Evolutionary conservation across 2,329 filamentous ascomycete species (phyloP).

Genomic region (Talaromyces sp.): DNA sequence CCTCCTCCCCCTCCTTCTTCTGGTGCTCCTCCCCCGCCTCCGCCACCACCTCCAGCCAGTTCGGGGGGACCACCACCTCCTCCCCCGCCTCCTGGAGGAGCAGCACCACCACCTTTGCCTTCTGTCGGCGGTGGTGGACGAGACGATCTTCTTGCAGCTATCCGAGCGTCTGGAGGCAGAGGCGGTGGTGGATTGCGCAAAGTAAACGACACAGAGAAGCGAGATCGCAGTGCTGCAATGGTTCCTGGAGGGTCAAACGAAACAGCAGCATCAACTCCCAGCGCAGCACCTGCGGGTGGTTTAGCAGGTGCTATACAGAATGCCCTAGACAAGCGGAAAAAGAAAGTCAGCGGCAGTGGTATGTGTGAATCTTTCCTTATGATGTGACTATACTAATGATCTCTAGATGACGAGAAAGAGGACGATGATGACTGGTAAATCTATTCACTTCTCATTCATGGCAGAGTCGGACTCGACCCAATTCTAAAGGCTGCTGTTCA

Average conservation of each 20-base stretch:
- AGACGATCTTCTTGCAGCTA: conserved; percentile 49
- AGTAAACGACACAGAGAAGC: conserved; percentile 48
- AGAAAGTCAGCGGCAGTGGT: conserved; percentile 95
- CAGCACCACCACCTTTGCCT: conserved; percentile 49
- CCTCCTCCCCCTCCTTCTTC: conserved; percentile 64
- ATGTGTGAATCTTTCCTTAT: conserved; percentile 48
- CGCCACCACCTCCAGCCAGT: conserved; percentile 39
- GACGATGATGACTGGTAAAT: conserved; percentile 22
- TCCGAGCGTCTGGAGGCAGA: conserved; percentile 45
- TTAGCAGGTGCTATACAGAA: conserved; percentile 82
- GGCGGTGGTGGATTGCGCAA: conserved; percentile 46
- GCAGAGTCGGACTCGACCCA: background rate
- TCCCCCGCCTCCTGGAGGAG: conserved; percentile 40
- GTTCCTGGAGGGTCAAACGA: conserved; percentile 54
- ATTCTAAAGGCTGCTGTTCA: background rate
- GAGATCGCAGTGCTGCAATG: conserved; percentile 46
- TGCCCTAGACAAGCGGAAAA: conserved; percentile 77
- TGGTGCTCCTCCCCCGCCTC: conserved; percentile 36
- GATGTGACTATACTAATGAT: conserved; percentile 27
- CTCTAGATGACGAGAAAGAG: conserved; percentile 21
- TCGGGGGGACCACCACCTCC: conserved; percentile 37
- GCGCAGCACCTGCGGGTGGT: conserved; percentile 56
- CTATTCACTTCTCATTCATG: background rate
- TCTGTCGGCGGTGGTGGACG: conserved; percentile 40
- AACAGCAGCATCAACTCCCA: conserved; percentile 56